Base-by-base conservation (phyloP, 1,284 basidiomycete species). In the Sanghuangporus weigelae region DNA sequence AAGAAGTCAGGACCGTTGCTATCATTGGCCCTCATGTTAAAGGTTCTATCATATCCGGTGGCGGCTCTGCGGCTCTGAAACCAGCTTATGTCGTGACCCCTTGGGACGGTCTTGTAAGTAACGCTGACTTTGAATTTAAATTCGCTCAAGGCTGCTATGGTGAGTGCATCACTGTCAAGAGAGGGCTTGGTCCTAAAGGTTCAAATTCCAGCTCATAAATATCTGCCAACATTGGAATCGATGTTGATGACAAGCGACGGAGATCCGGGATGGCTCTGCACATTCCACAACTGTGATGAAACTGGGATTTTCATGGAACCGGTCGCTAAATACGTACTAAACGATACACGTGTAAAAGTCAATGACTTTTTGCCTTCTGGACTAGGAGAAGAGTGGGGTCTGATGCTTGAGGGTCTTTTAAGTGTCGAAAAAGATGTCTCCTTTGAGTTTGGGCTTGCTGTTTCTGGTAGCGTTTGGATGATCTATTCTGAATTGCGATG, bases 141-240 rank as follows among this genome's bases (percentile, higher is more conserved):
- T 83, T 86, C 68, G 72, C 79, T 40, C 74, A 86, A 55, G 87
- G 86, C 2, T 85, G 84, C 67, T 84, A 87, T 68, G 82, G 86
- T 87, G 61, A 60, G 77, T 67, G 53, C 57, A 19, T 62, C 26
- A 31, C 26, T 21, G 26, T 21, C 49, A 19, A 19, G 8, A n/a
- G n/a, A 23, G 40, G 39, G 50, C 39, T 16, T 39, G 57, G 50
- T 57, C 7, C 46, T 35, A 63, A 57, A 21, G 7, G 31, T 60
- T 31, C 26, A 50, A 4, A 50, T 23, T n/a, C 3, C 60, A 86
- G 85, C 84, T 1, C 81, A 85, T 72, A 86, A 85, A 70, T 86
- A 82, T 71, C 78, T 85, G 3, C 81, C 82, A 11, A 86, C 85
- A 0, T 72, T 89, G 11, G 86, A 89, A 68, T 78, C 79, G 35